Conservation (phyloP, 169 alveolate genomes). For the Eimeria sp. region DNA sequence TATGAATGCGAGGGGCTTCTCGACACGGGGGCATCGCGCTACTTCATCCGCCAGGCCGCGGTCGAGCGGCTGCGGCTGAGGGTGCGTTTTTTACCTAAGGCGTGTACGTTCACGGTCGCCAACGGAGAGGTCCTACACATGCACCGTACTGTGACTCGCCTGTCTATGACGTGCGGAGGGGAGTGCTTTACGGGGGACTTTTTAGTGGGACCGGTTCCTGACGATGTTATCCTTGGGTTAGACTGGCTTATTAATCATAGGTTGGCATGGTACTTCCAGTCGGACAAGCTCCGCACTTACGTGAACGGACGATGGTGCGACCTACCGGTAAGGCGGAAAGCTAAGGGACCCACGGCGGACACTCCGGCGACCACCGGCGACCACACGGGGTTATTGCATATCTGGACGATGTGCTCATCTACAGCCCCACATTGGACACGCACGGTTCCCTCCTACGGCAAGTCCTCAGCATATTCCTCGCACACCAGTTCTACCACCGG, state of each 20-base stretch:
- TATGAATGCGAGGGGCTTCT: background rate
- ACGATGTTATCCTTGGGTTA: background rate
- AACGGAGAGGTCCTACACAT: background rate
- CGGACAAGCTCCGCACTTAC: background rate
- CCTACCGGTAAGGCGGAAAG: background rate
- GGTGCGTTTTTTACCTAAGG: background rate
- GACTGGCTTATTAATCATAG: background rate
- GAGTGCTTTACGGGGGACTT: background rate
- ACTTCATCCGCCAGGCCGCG: background rate
- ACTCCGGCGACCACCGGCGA: background rate
- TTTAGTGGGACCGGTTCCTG: conserved; percentile 10
- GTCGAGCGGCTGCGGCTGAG: background rate
- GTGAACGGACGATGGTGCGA: background rate
- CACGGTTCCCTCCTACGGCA: background rate
- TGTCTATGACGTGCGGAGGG: background rate
- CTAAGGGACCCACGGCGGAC: background rate
- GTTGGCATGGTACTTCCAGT: background rate
- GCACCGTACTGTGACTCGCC: background rate
- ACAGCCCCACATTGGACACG: background rate
- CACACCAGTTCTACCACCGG: background rate
- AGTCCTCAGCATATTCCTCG: background rate
- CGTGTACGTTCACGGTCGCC: background rate
- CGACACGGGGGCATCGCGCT: background rate
- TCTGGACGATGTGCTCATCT: background rate
- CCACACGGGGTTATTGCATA: background rate